These are phyloP conservation scores for Wickerhamiella domercqiae DNA, from an alignment of 805 yeast genomes.

Conservation along the genomic window DNA sequence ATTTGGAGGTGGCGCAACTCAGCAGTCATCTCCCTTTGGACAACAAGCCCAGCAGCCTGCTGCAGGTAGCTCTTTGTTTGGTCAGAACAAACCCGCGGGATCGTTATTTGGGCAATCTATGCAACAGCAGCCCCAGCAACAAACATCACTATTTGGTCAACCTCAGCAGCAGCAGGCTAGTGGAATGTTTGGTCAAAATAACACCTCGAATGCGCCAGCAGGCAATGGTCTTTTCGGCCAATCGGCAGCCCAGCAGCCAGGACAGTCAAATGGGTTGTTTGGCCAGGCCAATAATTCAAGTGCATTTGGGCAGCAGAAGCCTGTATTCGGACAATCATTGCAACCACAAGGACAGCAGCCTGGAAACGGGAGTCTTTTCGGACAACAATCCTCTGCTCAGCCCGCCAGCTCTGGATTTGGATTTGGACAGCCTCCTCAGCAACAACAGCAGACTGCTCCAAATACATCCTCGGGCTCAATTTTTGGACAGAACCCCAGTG, in stretches of 20 bases:
- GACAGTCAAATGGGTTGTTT: conserved; percentile 7
- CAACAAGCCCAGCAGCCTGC: conserved; percentile 1
- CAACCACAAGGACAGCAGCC: conserved; percentile 4
- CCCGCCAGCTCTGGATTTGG: conserved; percentile 4
- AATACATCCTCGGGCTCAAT: conserved; percentile 11
- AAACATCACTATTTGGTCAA: conserved; percentile 10
- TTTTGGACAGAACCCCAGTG: conserved; percentile 8
- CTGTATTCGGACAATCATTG: conserved; percentile 19
- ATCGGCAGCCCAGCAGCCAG: conserved; percentile 10
- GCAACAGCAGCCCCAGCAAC: conserved; percentile 7
- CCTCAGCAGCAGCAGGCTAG: conserved; percentile 4
- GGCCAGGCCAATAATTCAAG: conserved; percentile 3
- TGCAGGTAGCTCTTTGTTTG: conserved; percentile 15
- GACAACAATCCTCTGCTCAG: background rate
- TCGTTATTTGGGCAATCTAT: conserved; percentile 9
- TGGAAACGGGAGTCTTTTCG: too few species aligned
- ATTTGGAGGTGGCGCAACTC: background rate
- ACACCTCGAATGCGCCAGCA: conserved; percentile 7
- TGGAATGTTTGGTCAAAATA: conserved; percentile 16
- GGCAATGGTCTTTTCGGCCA: conserved; percentile 25
- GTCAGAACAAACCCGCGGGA: conserved; percentile 16
- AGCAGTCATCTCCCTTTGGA: conserved; percentile 1
- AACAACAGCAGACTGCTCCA: conserved; percentile 4
- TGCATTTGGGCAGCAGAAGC: conserved; percentile 4
- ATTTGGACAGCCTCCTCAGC: conserved; percentile 1